Percentiles rank a stretch among this genome's conserved stretches.
Evolutionary conservation across 2,329 filamentous ascomycete species (phyloP).

Genomic region (Lecanicillium sp.): DNA sequence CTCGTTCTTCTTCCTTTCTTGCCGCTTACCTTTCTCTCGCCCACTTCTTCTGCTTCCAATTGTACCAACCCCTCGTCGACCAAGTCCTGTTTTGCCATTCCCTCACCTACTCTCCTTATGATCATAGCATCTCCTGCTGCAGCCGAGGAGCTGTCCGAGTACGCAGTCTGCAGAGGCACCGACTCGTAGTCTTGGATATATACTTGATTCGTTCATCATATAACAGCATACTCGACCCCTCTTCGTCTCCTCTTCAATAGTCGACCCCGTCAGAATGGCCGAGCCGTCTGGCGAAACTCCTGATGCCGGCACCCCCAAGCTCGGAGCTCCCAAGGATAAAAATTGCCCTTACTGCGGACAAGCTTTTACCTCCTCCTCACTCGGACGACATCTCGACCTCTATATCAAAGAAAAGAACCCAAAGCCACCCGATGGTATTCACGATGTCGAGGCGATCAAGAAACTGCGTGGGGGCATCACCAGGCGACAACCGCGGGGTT

Average conservation of each 20-base stretch:
- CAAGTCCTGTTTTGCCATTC: conserved; percentile 21
- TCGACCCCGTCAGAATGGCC: conserved; percentile 24
- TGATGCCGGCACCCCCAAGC: conserved; percentile 34
- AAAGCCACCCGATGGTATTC: conserved; percentile 76
- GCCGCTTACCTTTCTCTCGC: neutral
- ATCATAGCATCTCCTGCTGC: conserved; percentile 18
- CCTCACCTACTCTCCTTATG: conserved; percentile 25
- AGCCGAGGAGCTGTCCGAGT: conserved; percentile 16
- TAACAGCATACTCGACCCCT: neutral
- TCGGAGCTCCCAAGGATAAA: conserved; percentile 67
- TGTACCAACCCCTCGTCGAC: neutral
- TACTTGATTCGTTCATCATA: neutral
- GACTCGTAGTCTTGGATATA: conserved; percentile 9
- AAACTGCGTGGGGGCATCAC: conserved; percentile 82
- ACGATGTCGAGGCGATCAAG: conserved; percentile 83
- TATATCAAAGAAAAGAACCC: conserved; percentile 94
- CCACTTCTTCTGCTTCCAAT: neutral
- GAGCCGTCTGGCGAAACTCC: conserved; percentile 28
- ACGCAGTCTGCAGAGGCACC: conserved; percentile 6
- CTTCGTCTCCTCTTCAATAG: conserved; percentile 7
- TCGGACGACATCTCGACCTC: conserved; percentile 88
- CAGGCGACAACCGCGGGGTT: conserved; percentile 69
- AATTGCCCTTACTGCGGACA: conserved; percentile 84
- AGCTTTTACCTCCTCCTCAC: conserved; percentile 85
- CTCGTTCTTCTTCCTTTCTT: conserved; percentile 10